Conservation (phyloP, 768 basidiomycete genomes). For the Lactarius evosmus region DNA sequence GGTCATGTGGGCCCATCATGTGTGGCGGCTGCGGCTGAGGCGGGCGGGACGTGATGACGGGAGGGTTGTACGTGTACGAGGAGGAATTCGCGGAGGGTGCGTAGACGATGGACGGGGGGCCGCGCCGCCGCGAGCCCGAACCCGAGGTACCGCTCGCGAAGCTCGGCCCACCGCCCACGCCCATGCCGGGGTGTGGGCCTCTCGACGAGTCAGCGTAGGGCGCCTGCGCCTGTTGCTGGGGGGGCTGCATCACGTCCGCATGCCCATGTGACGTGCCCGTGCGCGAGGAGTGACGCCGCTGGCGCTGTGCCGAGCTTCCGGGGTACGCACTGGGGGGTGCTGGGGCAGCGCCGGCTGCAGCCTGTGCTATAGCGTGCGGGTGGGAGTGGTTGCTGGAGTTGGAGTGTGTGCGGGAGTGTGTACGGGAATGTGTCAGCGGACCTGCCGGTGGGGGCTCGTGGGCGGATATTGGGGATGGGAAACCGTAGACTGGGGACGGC, state of each 20-base stretch:
- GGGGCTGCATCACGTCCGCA: neutral
- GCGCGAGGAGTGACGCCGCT: conserved; percentile 22
- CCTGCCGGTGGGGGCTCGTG: conserved; percentile 14
- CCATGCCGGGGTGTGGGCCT: conserved; percentile 1
- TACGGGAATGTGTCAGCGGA: conserved; percentile 7
- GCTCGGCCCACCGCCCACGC: neutral
- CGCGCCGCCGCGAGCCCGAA: conserved; percentile 11
- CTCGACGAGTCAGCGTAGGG: conserved; percentile 3
- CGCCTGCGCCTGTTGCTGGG: neutral
- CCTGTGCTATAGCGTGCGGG: neutral
- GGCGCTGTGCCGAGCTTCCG: conserved; percentile 18
- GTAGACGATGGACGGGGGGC: conserved; percentile 24
- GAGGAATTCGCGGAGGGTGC: conserved; percentile 24
- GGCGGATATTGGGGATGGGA: conserved; percentile 11
- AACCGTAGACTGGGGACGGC: conserved; percentile 21
- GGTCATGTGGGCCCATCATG: neutral
- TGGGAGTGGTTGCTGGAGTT: conserved; percentile 19
- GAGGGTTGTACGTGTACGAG: conserved; percentile 25
- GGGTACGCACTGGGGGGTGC: conserved; percentile 13
- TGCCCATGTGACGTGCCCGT: conserved; percentile 11
- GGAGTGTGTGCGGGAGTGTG: conserved; percentile 15
- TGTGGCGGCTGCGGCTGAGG: neutral
- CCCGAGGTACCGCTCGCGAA: neutral
- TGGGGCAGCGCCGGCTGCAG: neutral
- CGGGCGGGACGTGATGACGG: conserved; percentile 18